Percentiles rank a stretch among this genome's conserved stretches.
Evolutionary conservation across 768 basidiomycete species (phyloP).

Genomic region (Pleurotus tuber-regium): DNA sequence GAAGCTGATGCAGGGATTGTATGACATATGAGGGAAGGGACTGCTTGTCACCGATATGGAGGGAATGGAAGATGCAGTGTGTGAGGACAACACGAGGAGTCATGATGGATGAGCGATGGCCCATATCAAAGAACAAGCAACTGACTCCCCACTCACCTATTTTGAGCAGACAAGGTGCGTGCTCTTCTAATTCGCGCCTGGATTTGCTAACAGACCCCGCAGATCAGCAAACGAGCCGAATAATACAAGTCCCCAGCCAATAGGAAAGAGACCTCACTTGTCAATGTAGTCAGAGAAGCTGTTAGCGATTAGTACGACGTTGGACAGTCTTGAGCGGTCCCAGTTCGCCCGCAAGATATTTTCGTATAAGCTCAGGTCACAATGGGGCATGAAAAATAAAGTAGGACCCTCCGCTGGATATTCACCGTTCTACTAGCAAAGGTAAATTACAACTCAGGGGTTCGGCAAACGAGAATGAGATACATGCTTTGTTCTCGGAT

Average conservation of each 20-base stretch:
- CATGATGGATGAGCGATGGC: conserved; percentile 9
- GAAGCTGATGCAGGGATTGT: conserved; percentile 46
- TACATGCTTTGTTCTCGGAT: conserved; percentile 49
- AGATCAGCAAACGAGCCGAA: neutral
- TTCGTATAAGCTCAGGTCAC: conserved; percentile 71
- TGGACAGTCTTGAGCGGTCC: conserved; percentile 41
- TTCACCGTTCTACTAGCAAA: conserved; percentile 26
- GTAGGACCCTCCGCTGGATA: conserved; percentile 44
- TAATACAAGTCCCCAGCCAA: neutral
- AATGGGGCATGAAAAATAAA: conserved; percentile 78
- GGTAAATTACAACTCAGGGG: conserved; percentile 11
- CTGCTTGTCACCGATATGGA: conserved; percentile 29
- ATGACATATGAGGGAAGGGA: conserved; percentile 42
- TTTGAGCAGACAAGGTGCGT: conserved; percentile 50
- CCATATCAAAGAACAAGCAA: conserved; percentile 2
- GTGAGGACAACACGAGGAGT: conserved; percentile 12
- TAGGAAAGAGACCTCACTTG: conserved; percentile 40
- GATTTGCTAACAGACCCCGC: conserved; percentile 43
- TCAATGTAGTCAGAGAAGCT: conserved; percentile 63
- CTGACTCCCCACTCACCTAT: conserved; percentile 40
- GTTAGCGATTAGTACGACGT: conserved; percentile 63
- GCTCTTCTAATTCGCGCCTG: conserved; percentile 43
- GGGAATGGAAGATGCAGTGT: conserved; percentile 10
- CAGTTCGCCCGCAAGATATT: conserved; percentile 61
- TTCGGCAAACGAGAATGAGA: conserved; percentile 15